These are phyloP conservation scores for Wickerhamomyces strasburgensis DNA, from an alignment of 805 yeast genomes.

Conservation along the genomic window DNA sequence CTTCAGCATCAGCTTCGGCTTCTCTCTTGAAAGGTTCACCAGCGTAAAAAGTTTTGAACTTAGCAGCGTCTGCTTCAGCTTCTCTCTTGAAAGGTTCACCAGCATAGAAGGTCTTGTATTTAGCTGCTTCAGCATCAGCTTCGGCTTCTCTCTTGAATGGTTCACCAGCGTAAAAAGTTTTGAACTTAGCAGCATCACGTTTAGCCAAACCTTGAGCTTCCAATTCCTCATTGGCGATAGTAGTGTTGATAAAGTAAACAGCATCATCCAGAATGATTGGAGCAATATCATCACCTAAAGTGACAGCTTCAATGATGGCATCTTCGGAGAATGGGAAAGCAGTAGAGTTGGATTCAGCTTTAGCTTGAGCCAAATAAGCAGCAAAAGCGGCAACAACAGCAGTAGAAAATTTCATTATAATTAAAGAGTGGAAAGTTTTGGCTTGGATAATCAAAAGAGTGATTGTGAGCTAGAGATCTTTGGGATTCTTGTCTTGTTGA, in stretches of 20 bases:
- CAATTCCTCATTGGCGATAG: conserved; percentile 18
- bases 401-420: conserved; percentile 16
- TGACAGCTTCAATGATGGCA: conserved; percentile 24
- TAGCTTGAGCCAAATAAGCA: conserved; percentile 7
- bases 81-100: conserved; percentile 22
- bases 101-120: conserved; percentile 13
- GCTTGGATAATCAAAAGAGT: conserved; percentile 3
- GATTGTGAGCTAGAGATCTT: neutral
- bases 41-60: conserved; percentile 12
- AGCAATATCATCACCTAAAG: conserved; percentile 19
- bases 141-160: conserved; percentile 17
- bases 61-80: conserved; percentile 11
- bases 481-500: conserved; percentile 1
- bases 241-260: conserved; percentile 24
- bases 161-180: conserved; percentile 14
- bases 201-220: conserved; percentile 15
- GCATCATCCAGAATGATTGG: conserved; percentile 23
- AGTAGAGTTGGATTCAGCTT: conserved; percentile 8
- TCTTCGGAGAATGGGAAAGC: conserved; percentile 25
- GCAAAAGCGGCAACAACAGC: conserved; percentile 11
- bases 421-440: neutral
- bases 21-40: conserved; percentile 16
- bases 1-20: conserved; percentile 19
- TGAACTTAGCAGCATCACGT: conserved; percentile 20
- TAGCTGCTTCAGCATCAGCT: conserved; percentile 22